A percentile compares a stretch with the other conserved stretches of the same genome.
phyloP scores from a whole-genome alignment of 805 yeast genomes.

The Candida berthetii region DNA sequence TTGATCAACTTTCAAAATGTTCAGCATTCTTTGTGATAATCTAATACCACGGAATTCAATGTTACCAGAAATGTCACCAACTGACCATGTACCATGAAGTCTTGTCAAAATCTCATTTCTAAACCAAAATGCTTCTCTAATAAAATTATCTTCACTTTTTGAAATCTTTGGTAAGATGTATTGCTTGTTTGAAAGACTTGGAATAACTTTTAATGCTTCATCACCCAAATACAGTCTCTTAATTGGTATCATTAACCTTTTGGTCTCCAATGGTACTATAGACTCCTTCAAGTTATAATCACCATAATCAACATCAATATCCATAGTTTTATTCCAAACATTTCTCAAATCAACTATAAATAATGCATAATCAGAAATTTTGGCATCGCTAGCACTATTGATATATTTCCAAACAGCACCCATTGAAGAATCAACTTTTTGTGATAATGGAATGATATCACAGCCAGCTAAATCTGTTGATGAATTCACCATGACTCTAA shows the following conservation, averaged over 20 bases:
- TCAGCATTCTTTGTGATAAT: conserved; percentile 55
- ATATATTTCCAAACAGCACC: conserved; percentile 22
- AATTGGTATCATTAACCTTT: conserved; percentile 69
- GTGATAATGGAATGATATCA: conserved; percentile 59
- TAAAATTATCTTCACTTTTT: conserved; percentile 48
- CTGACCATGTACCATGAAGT: conserved; percentile 63
- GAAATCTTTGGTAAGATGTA: conserved; percentile 46
- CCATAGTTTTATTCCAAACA: conserved; percentile 61
- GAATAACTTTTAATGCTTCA: conserved; percentile 50
- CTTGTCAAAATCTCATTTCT: conserved; percentile 55
- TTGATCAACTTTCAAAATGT: conserved; percentile 42
- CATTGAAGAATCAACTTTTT: conserved; percentile 17
- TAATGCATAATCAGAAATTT: conserved; percentile 46
- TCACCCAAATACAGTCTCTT: conserved; percentile 41
- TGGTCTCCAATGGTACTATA: conserved; percentile 38
- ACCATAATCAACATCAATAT: conserved; percentile 26
- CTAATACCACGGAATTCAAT: conserved; percentile 65
- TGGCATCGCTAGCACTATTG: conserved; percentile 1
- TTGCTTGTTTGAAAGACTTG: conserved; percentile 66
- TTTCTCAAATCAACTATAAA: conserved; percentile 75
- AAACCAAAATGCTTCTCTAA: conserved; percentile 76
- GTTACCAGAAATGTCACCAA: conserved; percentile 41
- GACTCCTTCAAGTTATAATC: conserved; percentile 16
- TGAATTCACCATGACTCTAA: conserved; percentile 63
- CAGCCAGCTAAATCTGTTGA: conserved; percentile 71